These are phyloP conservation scores for Rubia balearica DNA, from an alignment of 305 asterid species.

Conservation along the genomic window DNA sequence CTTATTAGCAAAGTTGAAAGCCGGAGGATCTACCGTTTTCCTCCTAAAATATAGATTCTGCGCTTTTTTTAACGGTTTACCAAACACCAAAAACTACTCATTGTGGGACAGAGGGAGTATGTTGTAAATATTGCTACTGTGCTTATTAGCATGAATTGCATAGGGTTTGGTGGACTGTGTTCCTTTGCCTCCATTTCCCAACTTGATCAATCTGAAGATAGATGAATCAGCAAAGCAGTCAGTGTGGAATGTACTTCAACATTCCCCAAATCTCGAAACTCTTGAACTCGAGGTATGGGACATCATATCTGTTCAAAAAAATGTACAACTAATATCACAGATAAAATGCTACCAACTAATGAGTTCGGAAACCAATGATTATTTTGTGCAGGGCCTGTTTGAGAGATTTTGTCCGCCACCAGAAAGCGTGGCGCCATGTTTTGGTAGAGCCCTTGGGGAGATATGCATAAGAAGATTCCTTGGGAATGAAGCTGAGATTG, in stretches of 20 bases:
- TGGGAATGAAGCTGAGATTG: background rate
- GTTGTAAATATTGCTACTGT: no score
- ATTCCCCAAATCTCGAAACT: background rate
- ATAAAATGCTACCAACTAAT: no score
- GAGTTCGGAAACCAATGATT: background rate
- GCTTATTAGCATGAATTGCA: no score
- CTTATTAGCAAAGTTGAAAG: no score
- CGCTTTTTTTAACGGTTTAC: no score
- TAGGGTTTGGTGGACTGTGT: background rate
- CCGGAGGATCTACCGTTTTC: no score
- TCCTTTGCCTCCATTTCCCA: background rate
- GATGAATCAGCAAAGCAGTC: background rate
- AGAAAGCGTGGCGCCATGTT: background rate
- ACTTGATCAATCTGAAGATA: background rate
- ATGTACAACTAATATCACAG: no score
- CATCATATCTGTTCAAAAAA: no score
- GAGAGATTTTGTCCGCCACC: background rate
- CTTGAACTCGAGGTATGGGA: background rate
- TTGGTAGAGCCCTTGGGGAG: background rate
- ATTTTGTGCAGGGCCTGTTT: background rate
- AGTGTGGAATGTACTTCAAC: background rate
- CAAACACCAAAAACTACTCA: no score
- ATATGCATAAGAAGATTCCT: background rate
- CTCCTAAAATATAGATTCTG: no score
- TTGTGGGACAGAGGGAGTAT: no score